These are phyloP conservation scores for Cyberlindnera maclurae DNA, from an alignment of 805 yeast genomes.

Conservation along the genomic window DNA sequence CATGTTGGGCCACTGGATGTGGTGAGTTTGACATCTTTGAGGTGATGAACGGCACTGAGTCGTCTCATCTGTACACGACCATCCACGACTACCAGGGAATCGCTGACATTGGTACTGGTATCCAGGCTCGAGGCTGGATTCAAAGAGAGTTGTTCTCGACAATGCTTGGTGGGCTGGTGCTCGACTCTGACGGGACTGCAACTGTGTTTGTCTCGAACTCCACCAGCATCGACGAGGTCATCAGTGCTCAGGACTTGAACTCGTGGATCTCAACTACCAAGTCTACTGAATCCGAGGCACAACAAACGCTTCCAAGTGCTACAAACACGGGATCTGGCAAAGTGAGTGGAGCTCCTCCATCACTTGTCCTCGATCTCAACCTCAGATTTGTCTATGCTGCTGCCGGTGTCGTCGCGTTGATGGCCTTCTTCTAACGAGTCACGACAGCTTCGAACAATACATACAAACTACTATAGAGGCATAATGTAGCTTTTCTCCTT, in stretches of 20 bases:
- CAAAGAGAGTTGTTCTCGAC: conserved; percentile 41
- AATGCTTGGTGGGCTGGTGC: conserved; percentile 69
- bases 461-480: too few species aligned
- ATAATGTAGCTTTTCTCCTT: too few species aligned
- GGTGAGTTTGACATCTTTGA: conserved; percentile 78
- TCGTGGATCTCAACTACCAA: conserved; percentile 36
- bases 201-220: conserved; percentile 53
- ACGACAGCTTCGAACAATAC: too few species aligned
- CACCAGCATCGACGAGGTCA: conserved; percentile 40
- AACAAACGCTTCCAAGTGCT: conserved; percentile 27
- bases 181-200: conserved; percentile 53
- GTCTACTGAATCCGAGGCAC: conserved; percentile 23
- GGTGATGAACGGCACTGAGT: conserved; percentile 56
- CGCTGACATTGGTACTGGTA: conserved; percentile 52
- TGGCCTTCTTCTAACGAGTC: conserved; percentile 4
- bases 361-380: conserved; percentile 12
- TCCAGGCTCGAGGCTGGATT: conserved; percentile 49
- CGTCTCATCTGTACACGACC: conserved; percentile 52
- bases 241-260: conserved; percentile 37
- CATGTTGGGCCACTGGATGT: conserved; percentile 74
- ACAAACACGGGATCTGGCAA: conserved; percentile 32
- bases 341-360: conserved; percentile 10
- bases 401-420: conserved; percentile 17
- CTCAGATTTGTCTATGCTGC: conserved; percentile 17
- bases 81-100: conserved; percentile 74